A percentile compares a stretch with the other conserved stretches of the same genome.
Conservation (phyloP, 257 asterid species). For the Leptodermis oblonga region DNA sequence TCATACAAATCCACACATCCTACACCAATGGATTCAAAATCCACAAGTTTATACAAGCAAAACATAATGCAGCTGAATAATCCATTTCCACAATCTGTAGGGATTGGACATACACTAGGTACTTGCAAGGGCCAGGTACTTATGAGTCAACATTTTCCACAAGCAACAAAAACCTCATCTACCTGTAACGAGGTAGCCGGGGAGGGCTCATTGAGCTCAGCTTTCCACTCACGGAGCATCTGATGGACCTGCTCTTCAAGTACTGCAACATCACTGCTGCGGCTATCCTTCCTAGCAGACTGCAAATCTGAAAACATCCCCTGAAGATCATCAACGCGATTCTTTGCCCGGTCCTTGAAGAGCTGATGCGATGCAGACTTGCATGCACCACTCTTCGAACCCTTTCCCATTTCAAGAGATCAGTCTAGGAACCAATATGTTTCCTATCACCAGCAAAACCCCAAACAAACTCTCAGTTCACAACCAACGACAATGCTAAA, state of each 20-base stretch:
- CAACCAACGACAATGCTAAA: not conserved
- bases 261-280: conserved; percentile 62
- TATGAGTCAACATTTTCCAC: not conserved
- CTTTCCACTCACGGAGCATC: conserved; percentile 97
- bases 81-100: not conserved
- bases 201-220: conserved; percentile 88
- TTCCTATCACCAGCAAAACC: conserved; percentile 34
- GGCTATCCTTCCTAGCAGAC: conserved; percentile 91
- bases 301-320: conserved; percentile 84
- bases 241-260: conserved; percentile 97
- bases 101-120: not conserved
- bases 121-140: not conserved
- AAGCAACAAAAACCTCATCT: not conserved
- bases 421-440: conserved; percentile 18
- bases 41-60: not conserved
- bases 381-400: conserved; percentile 71
- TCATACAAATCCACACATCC: not conserved
- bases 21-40: not conserved
- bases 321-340: conserved; percentile 92
- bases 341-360: conserved; percentile 92
- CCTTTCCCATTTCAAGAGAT: conserved; percentile 64
- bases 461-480: conserved; percentile 9
- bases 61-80: not conserved
- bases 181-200: conserved; percentile 99
- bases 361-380: conserved; percentile 83